Conservation (phyloP, 2,329 filamentous ascomycete genomes). For the Diaporthe nobilis region DNA sequence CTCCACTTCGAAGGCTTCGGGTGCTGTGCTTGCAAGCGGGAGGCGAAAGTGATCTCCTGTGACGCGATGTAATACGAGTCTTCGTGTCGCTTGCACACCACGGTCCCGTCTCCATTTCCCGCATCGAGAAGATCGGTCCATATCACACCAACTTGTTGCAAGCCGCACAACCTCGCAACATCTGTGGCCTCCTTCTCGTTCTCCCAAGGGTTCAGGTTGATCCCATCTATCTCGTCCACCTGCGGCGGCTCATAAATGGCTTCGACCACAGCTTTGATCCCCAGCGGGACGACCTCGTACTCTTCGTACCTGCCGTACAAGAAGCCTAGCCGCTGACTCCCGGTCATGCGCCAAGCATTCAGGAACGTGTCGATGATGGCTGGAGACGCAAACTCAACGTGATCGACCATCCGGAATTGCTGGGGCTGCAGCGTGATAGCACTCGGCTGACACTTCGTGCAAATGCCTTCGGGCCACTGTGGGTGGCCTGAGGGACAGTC, state of each 20-base stretch:
- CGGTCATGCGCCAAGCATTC: slow-evolving; percentile 91
- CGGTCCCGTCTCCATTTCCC: slow-evolving; percentile 84
- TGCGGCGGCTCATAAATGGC: slow-evolving; percentile 98
- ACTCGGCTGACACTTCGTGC: slow-evolving; percentile 97
- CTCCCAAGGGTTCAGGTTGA: slow-evolving; percentile 87
- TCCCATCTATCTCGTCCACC: slow-evolving; percentile 87
- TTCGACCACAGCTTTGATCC: slow-evolving; percentile 95
- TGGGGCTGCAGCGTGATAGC: slow-evolving; percentile 96
- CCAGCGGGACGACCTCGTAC: slow-evolving; percentile 92
- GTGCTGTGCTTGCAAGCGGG: slow-evolving; percentile 87
- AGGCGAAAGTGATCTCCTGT: slow-evolving; percentile 90
- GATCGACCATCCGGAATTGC: slow-evolving; percentile 95
- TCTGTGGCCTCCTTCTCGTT: slow-evolving; percentile 87
- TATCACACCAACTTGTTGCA: slow-evolving; percentile 92
- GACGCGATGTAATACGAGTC: slow-evolving; percentile 97
- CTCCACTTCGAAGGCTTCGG: slow-evolving; percentile 97
- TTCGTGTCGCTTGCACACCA: slow-evolving; percentile 94
- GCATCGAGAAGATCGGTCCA: slow-evolving; percentile 93
- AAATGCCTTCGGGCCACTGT: slow-evolving; percentile 95
- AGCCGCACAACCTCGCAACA: slow-evolving; percentile 84
- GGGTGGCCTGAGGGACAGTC: slow-evolving; percentile 95
- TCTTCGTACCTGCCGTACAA: slow-evolving; percentile 92
- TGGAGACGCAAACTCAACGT: slow-evolving; percentile 93
- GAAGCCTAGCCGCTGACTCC: slow-evolving; percentile 87
- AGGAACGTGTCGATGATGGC: slow-evolving; percentile 90